Conservation (phyloP, 2,329 filamentous ascomycete species). For the Fusarium secorum region DNA sequence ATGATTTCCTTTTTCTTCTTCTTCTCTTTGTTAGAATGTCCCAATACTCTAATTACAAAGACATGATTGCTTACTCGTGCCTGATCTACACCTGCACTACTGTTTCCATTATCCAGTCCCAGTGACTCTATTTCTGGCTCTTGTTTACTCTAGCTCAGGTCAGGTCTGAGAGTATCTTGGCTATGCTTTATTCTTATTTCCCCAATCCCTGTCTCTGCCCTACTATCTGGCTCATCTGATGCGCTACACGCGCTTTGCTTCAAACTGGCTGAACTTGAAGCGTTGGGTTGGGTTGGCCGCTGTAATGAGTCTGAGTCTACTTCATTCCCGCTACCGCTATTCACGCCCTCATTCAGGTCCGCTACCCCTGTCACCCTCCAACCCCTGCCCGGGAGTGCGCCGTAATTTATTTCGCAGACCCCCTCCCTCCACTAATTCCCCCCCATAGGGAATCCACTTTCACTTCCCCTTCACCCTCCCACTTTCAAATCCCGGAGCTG, state of each 20-base stretch:
- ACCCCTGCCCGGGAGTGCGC: constrained; percentile 31
- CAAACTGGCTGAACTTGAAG: constrained; percentile 19
- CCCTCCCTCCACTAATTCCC: constrained; percentile 14
- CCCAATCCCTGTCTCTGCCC: constrained; percentile 18
- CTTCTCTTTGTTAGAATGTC: constrained; percentile 27
- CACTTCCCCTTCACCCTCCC: constrained; percentile 34
- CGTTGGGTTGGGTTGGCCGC: constrained; percentile 35
- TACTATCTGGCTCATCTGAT: constrained; percentile 2
- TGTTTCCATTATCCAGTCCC: constrained; percentile 16
- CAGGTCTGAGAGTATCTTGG: constrained; percentile 17
- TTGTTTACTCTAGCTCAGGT: constrained; percentile 2
- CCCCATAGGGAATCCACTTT: constrained; percentile 30
- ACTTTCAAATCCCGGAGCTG: constrained; percentile 29
- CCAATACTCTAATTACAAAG: constrained; percentile 8
- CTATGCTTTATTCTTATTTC: constrained; percentile 19
- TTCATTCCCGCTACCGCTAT: constrained; percentile 25
- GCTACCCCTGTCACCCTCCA: constrained; percentile 17
- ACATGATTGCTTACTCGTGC: not conserved
- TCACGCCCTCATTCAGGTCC: constrained; percentile 24
- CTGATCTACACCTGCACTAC: constrained; percentile 16
- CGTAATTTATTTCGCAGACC: constrained; percentile 9
- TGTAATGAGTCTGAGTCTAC: constrained; percentile 23
- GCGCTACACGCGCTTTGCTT: constrained; percentile 11
- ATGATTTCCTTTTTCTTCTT: not conserved
- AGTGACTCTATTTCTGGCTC: constrained; percentile 35